Evolutionary conservation across 1,284 basidiomycete species (phyloP).

Genomic region (Trametes pubescens): DNA sequence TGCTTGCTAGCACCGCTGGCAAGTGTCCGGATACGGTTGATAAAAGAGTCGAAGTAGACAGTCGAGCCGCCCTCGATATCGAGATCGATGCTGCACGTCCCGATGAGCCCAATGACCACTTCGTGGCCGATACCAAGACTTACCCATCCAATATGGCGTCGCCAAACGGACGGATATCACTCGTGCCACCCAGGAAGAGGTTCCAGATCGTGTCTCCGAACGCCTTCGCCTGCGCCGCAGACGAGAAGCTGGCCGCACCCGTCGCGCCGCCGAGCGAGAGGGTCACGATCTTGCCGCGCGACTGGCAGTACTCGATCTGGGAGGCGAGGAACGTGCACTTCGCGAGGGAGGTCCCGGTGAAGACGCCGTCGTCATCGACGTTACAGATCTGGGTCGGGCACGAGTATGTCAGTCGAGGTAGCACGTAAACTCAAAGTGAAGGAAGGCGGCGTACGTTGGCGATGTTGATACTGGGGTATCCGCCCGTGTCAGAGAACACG

Average conservation of each 20-base stretch:
- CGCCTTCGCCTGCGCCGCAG: conserved; percentile 56
- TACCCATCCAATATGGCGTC: conserved; percentile 70
- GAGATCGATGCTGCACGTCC: conserved; percentile 55
- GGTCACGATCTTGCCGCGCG: conserved; percentile 69
- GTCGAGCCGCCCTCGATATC: conserved; percentile 70
- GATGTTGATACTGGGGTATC: conserved; percentile 65
- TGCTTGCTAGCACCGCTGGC: conserved; percentile 57
- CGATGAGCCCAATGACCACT: neutral
- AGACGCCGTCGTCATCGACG: conserved; percentile 48
- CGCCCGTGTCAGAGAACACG: conserved; percentile 61
- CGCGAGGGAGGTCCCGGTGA: conserved; percentile 62
- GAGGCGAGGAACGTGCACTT: conserved; percentile 62
- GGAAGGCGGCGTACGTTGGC: conserved; percentile 54
- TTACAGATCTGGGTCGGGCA: conserved; percentile 55
- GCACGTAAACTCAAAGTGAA: too few species aligned
- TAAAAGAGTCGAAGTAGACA: conserved; percentile 59
- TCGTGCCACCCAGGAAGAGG: conserved; percentile 66
- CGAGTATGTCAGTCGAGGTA: neutral
- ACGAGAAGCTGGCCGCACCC: conserved; percentile 60
- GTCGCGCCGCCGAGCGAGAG: conserved; percentile 69
- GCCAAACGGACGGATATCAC: conserved; percentile 65
- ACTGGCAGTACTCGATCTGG: conserved; percentile 67
- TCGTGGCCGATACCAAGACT: conserved; percentile 25
- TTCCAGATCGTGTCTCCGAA: conserved; percentile 72
- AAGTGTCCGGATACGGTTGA: conserved; percentile 57